These are phyloP conservation scores for Mycena vitilis DNA, from an alignment of 768 basidiomycete genomes.

Conservation along the genomic window DNA sequence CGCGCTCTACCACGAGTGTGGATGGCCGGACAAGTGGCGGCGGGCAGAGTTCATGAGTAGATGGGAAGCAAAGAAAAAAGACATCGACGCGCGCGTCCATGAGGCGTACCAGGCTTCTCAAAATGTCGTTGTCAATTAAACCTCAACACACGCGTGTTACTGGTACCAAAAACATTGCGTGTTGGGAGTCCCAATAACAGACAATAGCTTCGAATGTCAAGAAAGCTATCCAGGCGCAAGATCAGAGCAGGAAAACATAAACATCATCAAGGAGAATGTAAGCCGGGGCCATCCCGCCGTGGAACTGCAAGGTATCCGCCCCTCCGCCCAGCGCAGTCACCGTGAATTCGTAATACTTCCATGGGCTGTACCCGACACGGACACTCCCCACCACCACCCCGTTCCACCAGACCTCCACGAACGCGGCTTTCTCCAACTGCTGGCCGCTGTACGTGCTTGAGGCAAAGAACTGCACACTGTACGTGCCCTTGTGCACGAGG, in stretches of 20 bases:
- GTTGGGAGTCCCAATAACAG: no score
- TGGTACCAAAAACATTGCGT: no score
- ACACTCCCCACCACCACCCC: slow-evolving; percentile 29
- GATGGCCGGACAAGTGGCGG: slow-evolving; percentile 28
- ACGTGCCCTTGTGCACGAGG: slow-evolving; percentile 25
- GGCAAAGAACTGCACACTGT: slow-evolving; percentile 35
- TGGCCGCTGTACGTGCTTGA: slow-evolving; percentile 34
- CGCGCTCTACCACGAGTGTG: slow-evolving; percentile 18
- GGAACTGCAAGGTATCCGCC: slow-evolving; percentile 29
- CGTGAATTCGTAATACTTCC: slow-evolving; percentile 26
- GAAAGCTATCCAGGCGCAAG: slow-evolving; percentile 9
- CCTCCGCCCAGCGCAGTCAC: slow-evolving; percentile 29
- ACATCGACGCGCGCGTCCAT: background rate
- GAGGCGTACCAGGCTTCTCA: background rate
- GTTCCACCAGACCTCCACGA: slow-evolving; percentile 36
- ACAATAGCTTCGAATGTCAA: slow-evolving; percentile 7
- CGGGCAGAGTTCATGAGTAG: slow-evolving; percentile 18
- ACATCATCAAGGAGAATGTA: slow-evolving; percentile 38
- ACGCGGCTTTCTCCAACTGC: slow-evolving; percentile 25
- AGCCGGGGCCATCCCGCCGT: slow-evolving; percentile 34
- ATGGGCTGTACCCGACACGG: slow-evolving; percentile 21
- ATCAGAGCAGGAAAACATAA: slow-evolving; percentile 28
- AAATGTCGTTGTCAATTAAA: no score
- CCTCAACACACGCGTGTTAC: no score
- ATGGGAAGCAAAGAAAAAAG: background rate